These are phyloP conservation scores for Epichloe bromicola DNA, from an alignment of 2,329 filamentous ascomycete genomes.

Conservation along the genomic window DNA sequence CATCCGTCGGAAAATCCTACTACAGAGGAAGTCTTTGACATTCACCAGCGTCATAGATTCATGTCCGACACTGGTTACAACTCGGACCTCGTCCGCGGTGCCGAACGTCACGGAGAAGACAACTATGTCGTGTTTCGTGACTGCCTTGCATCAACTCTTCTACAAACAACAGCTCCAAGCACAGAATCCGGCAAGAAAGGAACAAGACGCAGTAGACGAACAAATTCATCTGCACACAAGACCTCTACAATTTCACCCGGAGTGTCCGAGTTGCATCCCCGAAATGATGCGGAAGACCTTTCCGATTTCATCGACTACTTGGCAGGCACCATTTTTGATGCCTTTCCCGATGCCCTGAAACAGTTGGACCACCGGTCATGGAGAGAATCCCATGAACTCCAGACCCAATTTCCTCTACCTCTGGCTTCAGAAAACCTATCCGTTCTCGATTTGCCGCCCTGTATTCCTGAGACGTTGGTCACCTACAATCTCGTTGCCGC, in stretches of 20 bases:
- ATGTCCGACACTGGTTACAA: background rate
- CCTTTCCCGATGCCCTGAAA: conserved; percentile 48
- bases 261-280: background rate
- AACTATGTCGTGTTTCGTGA: conserved; percentile 54
- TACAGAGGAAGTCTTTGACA: background rate
- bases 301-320: conserved; percentile 76
- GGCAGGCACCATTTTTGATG: conserved; percentile 52
- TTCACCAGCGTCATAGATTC: background rate
- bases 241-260: background rate
- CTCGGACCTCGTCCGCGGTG: background rate
- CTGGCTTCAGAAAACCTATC: conserved; percentile 40
- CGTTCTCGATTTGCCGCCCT: conserved; percentile 36
- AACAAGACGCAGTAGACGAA: conserved; percentile 31
- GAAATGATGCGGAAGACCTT: conserved; percentile 49
- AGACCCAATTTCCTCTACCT: conserved; percentile 43
- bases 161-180: background rate
- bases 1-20: background rate
- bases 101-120: background rate
- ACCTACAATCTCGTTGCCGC: conserved; percentile 51
- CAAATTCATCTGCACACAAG: conserved; percentile 10
- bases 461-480: conserved; percentile 51
- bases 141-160: conserved; percentile 32
- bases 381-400: conserved; percentile 27
- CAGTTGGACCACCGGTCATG: conserved; percentile 47
- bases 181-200: conserved; percentile 11